These are phyloP conservation scores for Ophiostoma sp. DNA, from an alignment of 2,329 filamentous ascomycete genomes.

Conservation along the genomic window DNA sequence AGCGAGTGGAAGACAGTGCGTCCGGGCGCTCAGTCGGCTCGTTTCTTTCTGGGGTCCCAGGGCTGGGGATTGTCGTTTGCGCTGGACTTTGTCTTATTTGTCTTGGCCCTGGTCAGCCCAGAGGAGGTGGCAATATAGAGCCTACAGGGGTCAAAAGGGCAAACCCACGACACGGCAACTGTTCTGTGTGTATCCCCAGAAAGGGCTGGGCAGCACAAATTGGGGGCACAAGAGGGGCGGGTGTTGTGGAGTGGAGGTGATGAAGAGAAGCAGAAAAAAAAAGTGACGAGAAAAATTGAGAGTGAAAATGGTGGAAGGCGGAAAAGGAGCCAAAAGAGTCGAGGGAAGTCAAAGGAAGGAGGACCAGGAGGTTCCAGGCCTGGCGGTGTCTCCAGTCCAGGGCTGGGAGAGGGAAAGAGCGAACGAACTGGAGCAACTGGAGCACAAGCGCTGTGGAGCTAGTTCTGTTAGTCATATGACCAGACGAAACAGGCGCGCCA, in stretches of 20 bases:
- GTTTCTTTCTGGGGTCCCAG: neutral
- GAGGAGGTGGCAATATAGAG: neutral
- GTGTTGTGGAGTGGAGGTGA: neutral
- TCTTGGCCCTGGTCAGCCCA: slow-evolving; percentile 12
- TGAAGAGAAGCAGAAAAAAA: neutral
- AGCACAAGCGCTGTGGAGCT: neutral
- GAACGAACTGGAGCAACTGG: neutral
- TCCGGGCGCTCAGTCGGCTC: neutral
- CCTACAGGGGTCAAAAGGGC: neutral
- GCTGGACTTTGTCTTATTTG: neutral
- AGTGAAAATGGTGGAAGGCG: neutral
- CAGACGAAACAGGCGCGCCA: neutral
- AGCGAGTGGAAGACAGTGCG: neutral
- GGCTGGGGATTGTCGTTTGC: neutral
- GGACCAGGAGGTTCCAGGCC: slow-evolving; percentile 1
- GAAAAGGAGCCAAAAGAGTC: neutral
- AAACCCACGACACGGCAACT: neutral
- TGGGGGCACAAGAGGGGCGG: neutral
- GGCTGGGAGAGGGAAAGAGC: slow-evolving; percentile 3
- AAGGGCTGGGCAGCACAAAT: slow-evolving; percentile 2
- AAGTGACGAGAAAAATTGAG: neutral
- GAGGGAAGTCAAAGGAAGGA: neutral
- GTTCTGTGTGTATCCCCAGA: slow-evolving; percentile 9
- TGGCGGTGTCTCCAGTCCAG: slow-evolving; percentile 6
- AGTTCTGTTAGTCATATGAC: slow-evolving; percentile 25